Conservation (phyloP, 495 filamentous ascomycete genomes). For the Xylaria grammica region DNA sequence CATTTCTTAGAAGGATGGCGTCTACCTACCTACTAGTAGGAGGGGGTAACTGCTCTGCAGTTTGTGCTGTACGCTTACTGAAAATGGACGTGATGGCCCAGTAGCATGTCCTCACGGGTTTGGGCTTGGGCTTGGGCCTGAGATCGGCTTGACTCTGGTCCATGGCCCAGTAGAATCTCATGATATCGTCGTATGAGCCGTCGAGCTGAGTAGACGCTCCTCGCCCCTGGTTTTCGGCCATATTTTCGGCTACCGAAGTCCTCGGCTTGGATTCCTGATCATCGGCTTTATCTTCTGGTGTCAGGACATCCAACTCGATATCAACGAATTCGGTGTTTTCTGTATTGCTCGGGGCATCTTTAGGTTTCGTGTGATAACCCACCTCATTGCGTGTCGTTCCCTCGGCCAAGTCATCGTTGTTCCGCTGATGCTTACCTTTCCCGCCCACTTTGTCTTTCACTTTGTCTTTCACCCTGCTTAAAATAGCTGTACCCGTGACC, state of each 20-base stretch:
- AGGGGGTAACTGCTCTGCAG: too few species aligned
- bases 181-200: not conserved
- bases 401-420: not conserved
- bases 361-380: not conserved
- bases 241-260: not conserved
- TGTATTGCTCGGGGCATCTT: not conserved
- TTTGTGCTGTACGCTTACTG: too few species aligned
- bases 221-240: not conserved
- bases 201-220: not conserved
- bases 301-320: not conserved
- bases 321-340: slow-evolving; percentile 1
- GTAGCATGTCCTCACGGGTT: not conserved
- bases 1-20: too few species aligned
- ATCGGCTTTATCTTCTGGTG: not conserved
- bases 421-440: too few species aligned
- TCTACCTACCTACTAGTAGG: too few species aligned
- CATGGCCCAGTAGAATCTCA: not conserved
- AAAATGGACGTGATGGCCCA: not conserved
- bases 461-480: too few species aligned
- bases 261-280: too few species aligned
- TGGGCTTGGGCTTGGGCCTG: not conserved
- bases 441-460: too few species aligned
- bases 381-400: not conserved
- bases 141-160: too few species aligned
- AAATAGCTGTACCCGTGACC: too few species aligned